Base-by-base conservation (phyloP, 495 filamentous ascomycete species). In the Daldinia grandis region DNA sequence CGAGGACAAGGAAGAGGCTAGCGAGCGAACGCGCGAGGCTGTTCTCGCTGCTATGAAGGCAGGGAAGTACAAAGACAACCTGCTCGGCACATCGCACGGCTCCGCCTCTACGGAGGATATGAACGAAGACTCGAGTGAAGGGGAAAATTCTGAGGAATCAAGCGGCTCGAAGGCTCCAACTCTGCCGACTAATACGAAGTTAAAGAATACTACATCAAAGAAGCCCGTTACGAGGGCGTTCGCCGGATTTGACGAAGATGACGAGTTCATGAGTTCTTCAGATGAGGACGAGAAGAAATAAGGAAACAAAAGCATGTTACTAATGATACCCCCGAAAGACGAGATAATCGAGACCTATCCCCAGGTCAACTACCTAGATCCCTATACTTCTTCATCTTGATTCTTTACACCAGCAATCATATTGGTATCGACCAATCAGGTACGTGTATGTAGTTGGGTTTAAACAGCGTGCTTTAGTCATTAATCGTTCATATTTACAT, bases 181-280 rank as follows among this genome's bases (percentile, higher is more conserved):
- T 0, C 73, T 78, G 9, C 72, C 81, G 15, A 74, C 78, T 10
- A 79, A 80, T 70, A 55, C 76, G 17, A 68, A 74, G 62, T 79
- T 73, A 33, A 83, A 80, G 76, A 87, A 80, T 71, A 57, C 76
- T 15, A 66, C 74, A 58, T 79, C 74, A 28, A 82, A 80, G 76
- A 87, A 75, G 72, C 85, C 65, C 64, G 83, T 76, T 51, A 79
- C 81, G 3, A 76, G 82, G 67, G 88, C 81, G 9, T 95, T 92
- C 75, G 88, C 92, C 67, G 93, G 93, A 3, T 97, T 95, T 74
- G 94, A 97, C 76, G 93, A 95, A 47, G 94, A 97, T 62, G 91
- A 94, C 66, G 94, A 95, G 71, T 95, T 92, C 62, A 93, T 94
- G 90, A 95, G 89, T 72, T 86, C 88, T 40, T 89, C 92, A 53